Conservation (phyloP, 2,329 filamentous ascomycete species). For the Ascochyta clinopodiicola region DNA sequence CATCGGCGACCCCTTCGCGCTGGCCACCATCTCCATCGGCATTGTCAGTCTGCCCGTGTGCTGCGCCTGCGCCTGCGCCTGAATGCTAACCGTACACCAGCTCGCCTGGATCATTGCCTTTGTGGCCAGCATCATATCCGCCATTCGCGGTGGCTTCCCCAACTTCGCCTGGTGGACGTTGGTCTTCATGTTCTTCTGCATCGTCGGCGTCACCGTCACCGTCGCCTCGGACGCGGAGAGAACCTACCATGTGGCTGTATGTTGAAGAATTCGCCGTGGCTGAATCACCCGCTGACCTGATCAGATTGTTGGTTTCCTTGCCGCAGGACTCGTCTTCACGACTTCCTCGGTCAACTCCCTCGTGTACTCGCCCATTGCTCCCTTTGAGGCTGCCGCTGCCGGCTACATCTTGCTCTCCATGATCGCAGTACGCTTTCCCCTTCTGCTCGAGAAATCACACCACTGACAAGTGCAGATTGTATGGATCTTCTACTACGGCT, state of each 20-base stretch:
- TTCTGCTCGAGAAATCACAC: background rate
- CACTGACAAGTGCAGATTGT: constrained; percentile 69
- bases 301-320: constrained; percentile 84
- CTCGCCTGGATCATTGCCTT: constrained; percentile 95
- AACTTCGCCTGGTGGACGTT: constrained; percentile 93
- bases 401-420: constrained; percentile 95
- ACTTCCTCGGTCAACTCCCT: constrained; percentile 86
- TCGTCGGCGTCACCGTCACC: constrained; percentile 79
- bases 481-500: constrained; percentile 99
- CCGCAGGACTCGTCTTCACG: constrained; percentile 81
- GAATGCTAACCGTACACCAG: constrained; percentile 57
- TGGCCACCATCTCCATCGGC: constrained; percentile 91
- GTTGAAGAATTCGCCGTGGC: constrained; percentile 27
- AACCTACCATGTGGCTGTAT: constrained; percentile 86
- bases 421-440: constrained; percentile 71
- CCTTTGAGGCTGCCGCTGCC: constrained; percentile 85
- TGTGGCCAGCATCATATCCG: constrained; percentile 79
- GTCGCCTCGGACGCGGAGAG: constrained; percentile 83
- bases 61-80: constrained; percentile 19
- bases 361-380: constrained; percentile 75
- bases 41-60: constrained; percentile 67
- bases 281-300: constrained; percentile 22
- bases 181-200: constrained; percentile 84
- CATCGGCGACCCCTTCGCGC: constrained; percentile 92
- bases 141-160: constrained; percentile 68